Conservation (phyloP, 129 eudicot genomes). For the Flaveria linearis region DNA sequence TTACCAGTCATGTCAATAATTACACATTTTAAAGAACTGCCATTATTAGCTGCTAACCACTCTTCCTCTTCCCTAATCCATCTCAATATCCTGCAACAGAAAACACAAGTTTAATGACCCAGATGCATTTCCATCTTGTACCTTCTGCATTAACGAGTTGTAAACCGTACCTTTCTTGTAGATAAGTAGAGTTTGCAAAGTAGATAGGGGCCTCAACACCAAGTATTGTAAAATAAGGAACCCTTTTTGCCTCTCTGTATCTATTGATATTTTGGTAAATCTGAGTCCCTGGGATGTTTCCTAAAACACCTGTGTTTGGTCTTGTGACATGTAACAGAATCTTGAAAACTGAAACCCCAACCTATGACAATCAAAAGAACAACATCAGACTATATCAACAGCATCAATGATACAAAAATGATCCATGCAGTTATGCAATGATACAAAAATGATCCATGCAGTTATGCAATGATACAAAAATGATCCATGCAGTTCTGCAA, state of each 20-base stretch:
- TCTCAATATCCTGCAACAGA: constrained; percentile 66
- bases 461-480: not conserved
- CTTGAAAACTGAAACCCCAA: constrained; percentile 94
- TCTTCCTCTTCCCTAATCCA: constrained; percentile 97
- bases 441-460: too few relatives aligned
- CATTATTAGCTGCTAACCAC: constrained; percentile 54
- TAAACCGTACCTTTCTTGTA: constrained; percentile 77
- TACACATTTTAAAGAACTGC: constrained; percentile 64
- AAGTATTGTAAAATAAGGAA: constrained; percentile 80
- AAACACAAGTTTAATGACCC: not conserved
- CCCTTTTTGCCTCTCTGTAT: constrained; percentile 76
- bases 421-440: not conserved
- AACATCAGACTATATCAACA: not conserved
- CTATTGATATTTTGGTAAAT: constrained; percentile 64
- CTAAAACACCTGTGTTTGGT: constrained; percentile 79
- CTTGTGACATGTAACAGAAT: constrained; percentile 89
- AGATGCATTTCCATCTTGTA: constrained; percentile 21
- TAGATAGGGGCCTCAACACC: constrained; percentile 90
- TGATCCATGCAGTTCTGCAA: too few relatives aligned
- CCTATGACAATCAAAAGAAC: constrained; percentile 42
- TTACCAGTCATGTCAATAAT: constrained; percentile 90
- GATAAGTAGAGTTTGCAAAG: constrained; percentile 83
- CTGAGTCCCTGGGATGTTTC: constrained; percentile 88
- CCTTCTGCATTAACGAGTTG: not conserved
- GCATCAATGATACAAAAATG: too few relatives aligned